These are phyloP conservation scores for Pseudopithomyces chartarum DNA, from an alignment of 2,329 filamentous ascomycete genomes.

Conservation along the genomic window DNA sequence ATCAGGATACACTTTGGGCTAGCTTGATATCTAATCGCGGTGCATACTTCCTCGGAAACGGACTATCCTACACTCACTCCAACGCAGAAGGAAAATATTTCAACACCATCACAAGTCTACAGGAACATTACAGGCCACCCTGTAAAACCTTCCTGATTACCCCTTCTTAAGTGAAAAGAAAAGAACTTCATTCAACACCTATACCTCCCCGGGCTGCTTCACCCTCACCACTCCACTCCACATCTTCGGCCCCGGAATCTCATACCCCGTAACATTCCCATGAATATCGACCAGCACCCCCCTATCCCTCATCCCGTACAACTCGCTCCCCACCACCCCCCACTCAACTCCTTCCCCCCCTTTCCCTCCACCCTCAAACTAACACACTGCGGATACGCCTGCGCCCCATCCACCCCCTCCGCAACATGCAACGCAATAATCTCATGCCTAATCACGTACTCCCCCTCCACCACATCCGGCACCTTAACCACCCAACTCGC, in stretches of 20 bases:
- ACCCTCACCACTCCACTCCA: constrained; percentile 20
- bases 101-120: no score
- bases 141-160: no score
- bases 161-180: no score
- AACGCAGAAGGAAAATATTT: no score
- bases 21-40: no score
- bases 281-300: constrained; percentile 51
- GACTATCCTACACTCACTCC: no score
- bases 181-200: no score
- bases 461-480: constrained; percentile 46
- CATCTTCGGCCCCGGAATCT: constrained; percentile 46
- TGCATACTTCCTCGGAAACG: no score
- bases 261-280: constrained; percentile 35
- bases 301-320: constrained; percentile 48
- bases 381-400: constrained; percentile 58
- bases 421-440: constrained; percentile 55
- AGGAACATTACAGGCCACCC: no score
- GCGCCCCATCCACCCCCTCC: constrained; percentile 51
- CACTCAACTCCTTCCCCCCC: constrained; percentile 36
- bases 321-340: constrained; percentile 54
- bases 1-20: no score
- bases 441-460: constrained; percentile 61
- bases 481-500: constrained; percentile 52
- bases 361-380: constrained; percentile 50
- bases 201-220: constrained; percentile 6